phyloP scores from a whole-genome alignment of 2,329 filamentous ascomycete genomes.

The Leptographium radiaticola region DNA sequence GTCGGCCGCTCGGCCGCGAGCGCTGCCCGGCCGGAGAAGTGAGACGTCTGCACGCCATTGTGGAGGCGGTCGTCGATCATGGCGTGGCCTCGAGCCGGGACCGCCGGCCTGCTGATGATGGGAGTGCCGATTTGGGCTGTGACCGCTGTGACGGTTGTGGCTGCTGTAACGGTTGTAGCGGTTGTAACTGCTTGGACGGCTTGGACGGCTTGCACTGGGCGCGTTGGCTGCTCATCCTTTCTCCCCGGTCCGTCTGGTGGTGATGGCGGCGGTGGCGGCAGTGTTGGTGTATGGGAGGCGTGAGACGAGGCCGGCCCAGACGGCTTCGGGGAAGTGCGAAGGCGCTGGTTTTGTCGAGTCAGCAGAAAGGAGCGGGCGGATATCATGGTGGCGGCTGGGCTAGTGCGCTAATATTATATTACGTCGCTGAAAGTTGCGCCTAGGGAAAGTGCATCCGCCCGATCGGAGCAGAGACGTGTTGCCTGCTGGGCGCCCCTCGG shows the following conservation, averaged over 20 bases:
- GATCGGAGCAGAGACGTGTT: neutral
- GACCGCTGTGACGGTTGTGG: too few relatives aligned
- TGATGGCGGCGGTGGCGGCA: conserved; percentile 8
- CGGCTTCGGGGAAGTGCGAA: conserved; percentile 3
- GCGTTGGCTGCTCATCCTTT: conserved; percentile 17
- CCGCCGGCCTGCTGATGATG: neutral
- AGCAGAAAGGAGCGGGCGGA: conserved; percentile 26
- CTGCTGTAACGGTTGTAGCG: neutral
- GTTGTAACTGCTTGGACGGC: neutral
- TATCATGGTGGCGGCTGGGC: conserved; percentile 17
- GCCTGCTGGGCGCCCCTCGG: neutral
- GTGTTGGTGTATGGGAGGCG: neutral
- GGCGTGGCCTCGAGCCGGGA: neutral
- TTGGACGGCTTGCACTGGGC: neutral
- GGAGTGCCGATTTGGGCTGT: too few relatives aligned
- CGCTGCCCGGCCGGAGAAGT: conserved; percentile 8
- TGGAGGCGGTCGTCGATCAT: neutral
- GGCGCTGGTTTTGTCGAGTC: conserved; percentile 17
- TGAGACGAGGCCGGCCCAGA: neutral
- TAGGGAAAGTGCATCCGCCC: neutral
- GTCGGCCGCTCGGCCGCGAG: conserved; percentile 14
- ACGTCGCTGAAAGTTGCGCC: neutral
- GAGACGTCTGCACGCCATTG: neutral
- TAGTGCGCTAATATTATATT: neutral
- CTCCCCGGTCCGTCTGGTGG: conserved; percentile 2